Percentiles rank a stretch among this genome's conserved stretches.
These are phyloP conservation scores for Fusarium keratoplasticum DNA, from an alignment of 2,329 filamentous ascomycete species.

Conservation along the genomic window DNA sequence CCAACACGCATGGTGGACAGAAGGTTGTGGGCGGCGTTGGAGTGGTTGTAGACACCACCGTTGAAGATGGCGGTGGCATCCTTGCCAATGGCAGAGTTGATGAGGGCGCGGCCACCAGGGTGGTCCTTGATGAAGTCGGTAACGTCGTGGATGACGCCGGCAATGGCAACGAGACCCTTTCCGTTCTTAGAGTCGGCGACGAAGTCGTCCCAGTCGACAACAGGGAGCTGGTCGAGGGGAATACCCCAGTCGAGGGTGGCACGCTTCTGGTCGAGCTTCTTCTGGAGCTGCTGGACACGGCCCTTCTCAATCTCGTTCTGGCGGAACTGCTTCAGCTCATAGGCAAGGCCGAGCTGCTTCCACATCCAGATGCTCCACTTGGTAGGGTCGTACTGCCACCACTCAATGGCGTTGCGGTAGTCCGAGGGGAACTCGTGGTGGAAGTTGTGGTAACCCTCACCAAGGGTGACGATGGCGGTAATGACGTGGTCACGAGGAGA, in stretches of 20 bases:
- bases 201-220: constrained; percentile 89
- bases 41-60: constrained; percentile 89
- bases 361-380: constrained; percentile 89
- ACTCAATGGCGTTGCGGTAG: constrained; percentile 91
- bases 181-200: constrained; percentile 81
- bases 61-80: constrained; percentile 93
- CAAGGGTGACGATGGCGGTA: constrained; percentile 86
- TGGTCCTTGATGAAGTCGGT: constrained; percentile 88
- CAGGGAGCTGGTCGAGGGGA: constrained; percentile 85
- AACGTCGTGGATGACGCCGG: constrained; percentile 88
- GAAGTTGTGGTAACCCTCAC: constrained; percentile 95
- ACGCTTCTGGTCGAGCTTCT: constrained; percentile 92
- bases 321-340: constrained; percentile 91
- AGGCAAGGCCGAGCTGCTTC: constrained; percentile 87
- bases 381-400: constrained; percentile 92
- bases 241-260: constrained; percentile 86
- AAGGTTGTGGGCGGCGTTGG: constrained; percentile 89
- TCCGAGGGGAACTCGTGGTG: constrained; percentile 95
- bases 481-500: constrained; percentile 89
- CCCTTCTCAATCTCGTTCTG: constrained; percentile 94
- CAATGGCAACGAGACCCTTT: constrained; percentile 80
- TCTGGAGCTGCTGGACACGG: constrained; percentile 87
- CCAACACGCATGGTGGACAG: constrained; percentile 89
- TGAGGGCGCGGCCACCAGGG: constrained; percentile 90
- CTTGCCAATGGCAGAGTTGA: constrained; percentile 84